phyloP scores from a whole-genome alignment of 1,284 basidiomycete species.

The Trichosporon asahii region DNA sequence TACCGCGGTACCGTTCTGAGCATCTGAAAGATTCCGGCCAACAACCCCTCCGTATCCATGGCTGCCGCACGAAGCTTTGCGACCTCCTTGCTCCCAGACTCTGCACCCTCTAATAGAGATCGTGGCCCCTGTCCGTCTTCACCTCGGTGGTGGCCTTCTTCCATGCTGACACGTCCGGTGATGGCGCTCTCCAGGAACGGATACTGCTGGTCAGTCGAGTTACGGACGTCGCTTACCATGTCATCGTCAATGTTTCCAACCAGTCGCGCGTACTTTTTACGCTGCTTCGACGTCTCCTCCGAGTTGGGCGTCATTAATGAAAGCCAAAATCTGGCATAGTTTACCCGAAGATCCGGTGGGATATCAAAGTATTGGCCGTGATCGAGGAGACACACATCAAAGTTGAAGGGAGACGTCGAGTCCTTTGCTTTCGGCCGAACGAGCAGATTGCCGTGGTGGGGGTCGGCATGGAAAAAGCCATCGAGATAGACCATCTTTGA shows the following conservation, averaged over 20 bases:
- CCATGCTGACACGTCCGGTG: constrained; percentile 58
- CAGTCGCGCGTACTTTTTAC: constrained; percentile 77
- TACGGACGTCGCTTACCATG: constrained; percentile 57
- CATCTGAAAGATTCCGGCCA: constrained; percentile 78
- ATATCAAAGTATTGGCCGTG: constrained; percentile 87
- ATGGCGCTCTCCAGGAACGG: constrained; percentile 78
- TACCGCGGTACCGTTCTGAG: constrained; percentile 74
- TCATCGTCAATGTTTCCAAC: constrained; percentile 87
- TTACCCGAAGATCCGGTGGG: constrained; percentile 65
- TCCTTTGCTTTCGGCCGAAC: constrained; percentile 67
- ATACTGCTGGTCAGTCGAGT: constrained; percentile 30
- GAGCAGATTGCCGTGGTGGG: constrained; percentile 72
- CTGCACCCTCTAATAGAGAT: constrained; percentile 68
- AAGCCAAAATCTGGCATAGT: constrained; percentile 69
- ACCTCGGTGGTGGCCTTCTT: constrained; percentile 22
- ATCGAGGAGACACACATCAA: constrained; percentile 88
- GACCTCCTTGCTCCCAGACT: constrained; percentile 68
- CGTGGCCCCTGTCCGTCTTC: constrained; percentile 53
- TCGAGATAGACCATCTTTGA: constrained; percentile 95
- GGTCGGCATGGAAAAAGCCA: constrained; percentile 58
- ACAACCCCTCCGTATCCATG: constrained; percentile 70
- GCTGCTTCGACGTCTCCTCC: constrained; percentile 61
- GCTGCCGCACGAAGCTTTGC: constrained; percentile 63
- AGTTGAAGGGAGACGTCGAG: constrained; percentile 81
- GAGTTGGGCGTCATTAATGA: constrained; percentile 73